Evolutionary conservation across 768 basidiomycete genomes (phyloP).

Genomic region (Guyanaporus albipodus): DNA sequence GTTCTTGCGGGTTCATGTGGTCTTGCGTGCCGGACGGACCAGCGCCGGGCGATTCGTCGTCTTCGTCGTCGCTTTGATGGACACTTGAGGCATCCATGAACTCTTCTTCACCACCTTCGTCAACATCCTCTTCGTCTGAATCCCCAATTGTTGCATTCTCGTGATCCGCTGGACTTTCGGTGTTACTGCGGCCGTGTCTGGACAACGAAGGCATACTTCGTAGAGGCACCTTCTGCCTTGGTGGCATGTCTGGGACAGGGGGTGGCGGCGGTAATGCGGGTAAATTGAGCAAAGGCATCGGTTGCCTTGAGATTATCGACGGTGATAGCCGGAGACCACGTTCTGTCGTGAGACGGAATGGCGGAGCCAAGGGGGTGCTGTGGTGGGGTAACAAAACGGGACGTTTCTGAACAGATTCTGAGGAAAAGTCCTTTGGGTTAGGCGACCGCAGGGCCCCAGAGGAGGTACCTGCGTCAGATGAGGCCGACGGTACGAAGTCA

Average conservation of each 20-base stretch:
- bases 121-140: slow-evolving; percentile 34
- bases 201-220: slow-evolving; percentile 54
- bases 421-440: neutral
- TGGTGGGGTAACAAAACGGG: slow-evolving; percentile 8
- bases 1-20: slow-evolving; percentile 11
- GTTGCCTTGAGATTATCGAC: slow-evolving; percentile 41
- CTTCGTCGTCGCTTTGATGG: slow-evolving; percentile 38
- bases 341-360: slow-evolving; percentile 26
- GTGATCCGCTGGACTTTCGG: slow-evolving; percentile 21
- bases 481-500: neutral
- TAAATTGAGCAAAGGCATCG: slow-evolving; percentile 47
- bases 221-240: slow-evolving; percentile 32
- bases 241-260: slow-evolving; percentile 7
- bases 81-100: slow-evolving; percentile 33
- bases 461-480: neutral
- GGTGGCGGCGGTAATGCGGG: slow-evolving; percentile 42
- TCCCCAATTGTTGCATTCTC: slow-evolving; percentile 20
- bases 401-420: slow-evolving; percentile 2
- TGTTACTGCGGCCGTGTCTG: slow-evolving; percentile 31
- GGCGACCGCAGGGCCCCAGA: neutral
- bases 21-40: slow-evolving; percentile 10
- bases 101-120: slow-evolving; percentile 35
- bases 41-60: slow-evolving; percentile 26
- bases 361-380: slow-evolving; percentile 16
- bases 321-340: slow-evolving; percentile 44